Base-by-base conservation (phyloP, 768 basidiomycete species). In the Amylocystis lapponica region DNA sequence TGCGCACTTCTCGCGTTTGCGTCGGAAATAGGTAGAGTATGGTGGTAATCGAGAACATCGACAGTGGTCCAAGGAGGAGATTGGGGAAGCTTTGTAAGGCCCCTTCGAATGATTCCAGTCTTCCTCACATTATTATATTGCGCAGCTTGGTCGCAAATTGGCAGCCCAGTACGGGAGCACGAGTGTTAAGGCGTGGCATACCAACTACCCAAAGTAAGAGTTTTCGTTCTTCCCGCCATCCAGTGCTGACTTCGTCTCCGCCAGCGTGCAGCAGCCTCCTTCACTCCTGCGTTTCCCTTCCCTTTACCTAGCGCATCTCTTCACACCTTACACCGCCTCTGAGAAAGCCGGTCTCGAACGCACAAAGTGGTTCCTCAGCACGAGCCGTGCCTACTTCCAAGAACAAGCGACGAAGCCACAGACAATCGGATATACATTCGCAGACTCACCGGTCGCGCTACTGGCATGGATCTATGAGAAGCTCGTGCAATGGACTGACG, bases 391-490 rank as follows among this genome's bases (percentile, higher is more conserved):
- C 6, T 77, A 76, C 50, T 60, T 55, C 37, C 11, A 38, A 6
- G 49, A 63, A 36, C 75, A 75, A 46, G 27, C 51, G 8, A 62
- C 60, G 2, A 43, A 53, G 36, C 61, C 62, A 2, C 59, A 62
- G 34, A 62, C 62, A 6, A 16, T 64, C 14, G 78, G 75, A 2
- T 79, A 80, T 46, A 53, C 63, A 14, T 60, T 81, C 3, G 60
- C 75, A 2, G 79, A 81, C 49, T 78, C 76, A 19, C 79, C 79
- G 6, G 64, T 66, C 9, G 78, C 73, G 0, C 36, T 64, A 14
- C 49, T 64, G 3, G 60, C 59, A 2, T 64, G 62, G 63, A 57
- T 62, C 21, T 62, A 62, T 39, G 59, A 62, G 43, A 62, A 63
- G 46, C 53, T 50, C 32, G 45, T 57, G 13, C 11, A 16, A 9